Evolutionary conservation across 1,139 yeast genomes (phyloP), one percentile per base, ranked within the genome.

Genomic region (Kodamaea derodonti): DNA sequence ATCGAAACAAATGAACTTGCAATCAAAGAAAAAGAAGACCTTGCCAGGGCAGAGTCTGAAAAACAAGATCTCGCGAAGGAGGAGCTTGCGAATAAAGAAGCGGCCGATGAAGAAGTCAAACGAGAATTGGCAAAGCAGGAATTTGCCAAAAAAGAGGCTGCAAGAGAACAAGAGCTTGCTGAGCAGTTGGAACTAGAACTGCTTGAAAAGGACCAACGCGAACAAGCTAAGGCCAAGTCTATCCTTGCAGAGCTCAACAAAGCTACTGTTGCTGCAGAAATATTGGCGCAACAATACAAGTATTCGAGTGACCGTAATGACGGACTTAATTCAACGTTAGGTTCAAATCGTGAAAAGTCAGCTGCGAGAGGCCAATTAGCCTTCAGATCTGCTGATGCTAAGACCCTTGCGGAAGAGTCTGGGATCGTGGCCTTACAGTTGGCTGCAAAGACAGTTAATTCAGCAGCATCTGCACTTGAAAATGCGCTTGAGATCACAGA

Each of bases 1-100:
- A 4, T 30, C 16, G 37, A 34, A 14, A 20, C 18, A 17, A 29
- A 27, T 11, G 30, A 33, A 14, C 12, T 25, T 24, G 28, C 31
- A 4, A 18, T 31, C n/a, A 14, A 20, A 9, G 17, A 25, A 17
- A 14, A 14, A 13, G 28, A 12, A 13, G 11, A 25, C 9, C 15
- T 13, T 8, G 7, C 7, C 26, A 7, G n/a, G 26, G 14, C 26
- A 8, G 7, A 8, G 7, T 8, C 26, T 7, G 6, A 12, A 11
- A 24, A 24, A 24, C 26, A 24, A 12, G 22, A 18, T 7, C 6
- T 6, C 6, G 22, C 6, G 9, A 6, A 9, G 22, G 9, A 7
- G 6, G 22, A 18, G 22, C 22, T 18, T 9, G 6, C 9, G 22
- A 9, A 18, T 7, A 14, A 12, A 13, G 27, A 26, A 11, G 30